A percentile compares a stretch with the other conserved stretches of the same genome.
Conservation (phyloP, 2,329 filamentous ascomycete genomes). For the Lecanicillium sp. region DNA sequence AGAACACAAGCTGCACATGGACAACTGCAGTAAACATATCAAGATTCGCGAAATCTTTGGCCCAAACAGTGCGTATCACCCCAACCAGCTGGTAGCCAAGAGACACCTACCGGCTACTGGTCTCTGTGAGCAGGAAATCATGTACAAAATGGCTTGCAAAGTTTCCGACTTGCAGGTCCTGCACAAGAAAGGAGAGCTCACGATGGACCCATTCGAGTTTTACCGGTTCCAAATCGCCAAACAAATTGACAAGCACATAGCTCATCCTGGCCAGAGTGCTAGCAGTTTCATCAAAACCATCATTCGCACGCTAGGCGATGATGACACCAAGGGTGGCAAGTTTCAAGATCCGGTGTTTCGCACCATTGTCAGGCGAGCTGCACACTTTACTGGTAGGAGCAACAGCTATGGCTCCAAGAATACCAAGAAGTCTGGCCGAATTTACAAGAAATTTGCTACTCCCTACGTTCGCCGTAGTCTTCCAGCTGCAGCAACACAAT, state of each 20-base stretch:
- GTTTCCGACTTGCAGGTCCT: conserved; percentile 22
- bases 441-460: too few relatives aligned
- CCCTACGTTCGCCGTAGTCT: too few relatives aligned
- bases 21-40: conserved; percentile 24
- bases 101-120: conserved; percentile 21
- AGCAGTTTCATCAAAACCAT: background rate
- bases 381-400: conserved; percentile 13
- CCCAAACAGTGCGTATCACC: conserved; percentile 19
- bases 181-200: conserved; percentile 14
- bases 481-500: too few relatives aligned
- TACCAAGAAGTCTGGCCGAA: conserved; percentile 4
- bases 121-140: conserved; percentile 24
- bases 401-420: conserved; percentile 13
- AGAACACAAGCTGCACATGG: conserved; percentile 16
- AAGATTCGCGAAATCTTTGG: conserved; percentile 28
- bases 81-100: conserved; percentile 27
- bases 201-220: conserved; percentile 30
- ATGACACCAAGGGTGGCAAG: background rate
- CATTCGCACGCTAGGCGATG: conserved; percentile 12
- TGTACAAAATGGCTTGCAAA: conserved; percentile 27
- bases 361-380: conserved; percentile 19
- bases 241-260: conserved; percentile 10
- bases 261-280: conserved; percentile 1
- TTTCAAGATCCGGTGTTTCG: conserved; percentile 18
- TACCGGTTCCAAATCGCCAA: conserved; percentile 24